Conservation (phyloP, 179 eudicot genomes). For the Silene noctiflora region DNA sequence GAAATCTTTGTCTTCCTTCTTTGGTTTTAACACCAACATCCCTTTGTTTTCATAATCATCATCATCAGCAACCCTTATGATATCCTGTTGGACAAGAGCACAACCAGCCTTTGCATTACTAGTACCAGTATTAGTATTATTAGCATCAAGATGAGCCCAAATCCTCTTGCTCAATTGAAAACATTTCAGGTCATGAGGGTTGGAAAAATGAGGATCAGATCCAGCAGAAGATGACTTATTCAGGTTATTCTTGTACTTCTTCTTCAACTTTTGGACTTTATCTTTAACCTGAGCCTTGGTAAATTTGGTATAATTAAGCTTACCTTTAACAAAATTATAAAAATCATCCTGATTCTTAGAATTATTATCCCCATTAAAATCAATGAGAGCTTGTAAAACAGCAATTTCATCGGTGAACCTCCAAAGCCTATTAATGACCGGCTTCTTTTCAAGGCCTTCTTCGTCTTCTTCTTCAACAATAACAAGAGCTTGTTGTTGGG, state of each 20-base stretch:
- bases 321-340: background rate
- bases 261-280: conserved; percentile 53
- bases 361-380: background rate
- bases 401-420: background rate
- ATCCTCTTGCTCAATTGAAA: conserved; percentile 26
- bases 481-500: background rate
- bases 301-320: background rate
- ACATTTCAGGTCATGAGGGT: conserved; percentile 38
- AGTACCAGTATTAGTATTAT: too few species aligned
- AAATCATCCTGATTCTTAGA: background rate
- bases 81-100: background rate
- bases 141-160: conserved; percentile 22
- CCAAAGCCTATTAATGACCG: background rate
- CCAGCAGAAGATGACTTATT: conserved; percentile 26
- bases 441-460: too few species aligned
- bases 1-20: background rate
- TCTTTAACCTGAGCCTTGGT: conserved; percentile 37
- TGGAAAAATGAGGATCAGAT: conserved; percentile 34
- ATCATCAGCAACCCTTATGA: background rate
- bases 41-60: background rate
- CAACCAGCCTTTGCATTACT: background rate
- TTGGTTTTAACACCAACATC: too few species aligned
- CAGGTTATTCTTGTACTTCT: conserved; percentile 31
- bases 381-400: conserved; percentile 7
- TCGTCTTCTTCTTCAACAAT: background rate